phyloP scores from a whole-genome alignment of 371 early-diverging fungal genomes.

The Apophysomyces sp. region DNA sequence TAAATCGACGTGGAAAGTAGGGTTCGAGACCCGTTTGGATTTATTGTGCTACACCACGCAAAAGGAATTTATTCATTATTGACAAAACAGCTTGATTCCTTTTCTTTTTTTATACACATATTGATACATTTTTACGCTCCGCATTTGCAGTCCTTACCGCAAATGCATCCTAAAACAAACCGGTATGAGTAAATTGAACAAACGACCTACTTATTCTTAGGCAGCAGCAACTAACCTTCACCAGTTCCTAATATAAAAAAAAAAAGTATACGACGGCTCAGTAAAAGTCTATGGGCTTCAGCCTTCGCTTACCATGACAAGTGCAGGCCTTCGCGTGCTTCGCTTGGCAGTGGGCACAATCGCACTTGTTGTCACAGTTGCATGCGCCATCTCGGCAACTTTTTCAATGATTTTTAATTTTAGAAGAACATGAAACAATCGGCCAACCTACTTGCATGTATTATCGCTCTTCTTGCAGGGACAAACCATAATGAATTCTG shows the following conservation, averaged over 20 bases:
- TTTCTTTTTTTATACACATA: too few species aligned
- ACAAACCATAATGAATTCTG: neutral
- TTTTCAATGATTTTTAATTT: neutral
- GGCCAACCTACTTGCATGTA: neutral
- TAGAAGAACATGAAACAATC: neutral
- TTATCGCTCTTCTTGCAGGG: neutral
- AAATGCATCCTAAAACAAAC: neutral
- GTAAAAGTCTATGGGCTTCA: neutral
- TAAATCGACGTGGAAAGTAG: too few species aligned
- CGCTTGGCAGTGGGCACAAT: neutral
- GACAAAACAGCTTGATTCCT: too few species aligned
- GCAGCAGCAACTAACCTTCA: neutral
- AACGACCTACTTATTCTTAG: neutral
- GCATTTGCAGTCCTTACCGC: neutral
- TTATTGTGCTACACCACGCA: too few species aligned
- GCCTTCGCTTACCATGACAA: neutral
- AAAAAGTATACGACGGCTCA: too few species aligned
- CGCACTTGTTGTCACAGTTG: neutral
- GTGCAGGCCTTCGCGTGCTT: neutral
- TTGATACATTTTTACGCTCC: neutral
- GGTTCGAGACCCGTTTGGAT: too few species aligned
- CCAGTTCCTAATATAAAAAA: neutral
- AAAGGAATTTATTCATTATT: too few species aligned
- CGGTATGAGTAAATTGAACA: neutral
- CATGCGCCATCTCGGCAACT: neutral